phyloP scores from a whole-genome alignment of 257 asterid species.

The Solanum pennellii region DNA sequence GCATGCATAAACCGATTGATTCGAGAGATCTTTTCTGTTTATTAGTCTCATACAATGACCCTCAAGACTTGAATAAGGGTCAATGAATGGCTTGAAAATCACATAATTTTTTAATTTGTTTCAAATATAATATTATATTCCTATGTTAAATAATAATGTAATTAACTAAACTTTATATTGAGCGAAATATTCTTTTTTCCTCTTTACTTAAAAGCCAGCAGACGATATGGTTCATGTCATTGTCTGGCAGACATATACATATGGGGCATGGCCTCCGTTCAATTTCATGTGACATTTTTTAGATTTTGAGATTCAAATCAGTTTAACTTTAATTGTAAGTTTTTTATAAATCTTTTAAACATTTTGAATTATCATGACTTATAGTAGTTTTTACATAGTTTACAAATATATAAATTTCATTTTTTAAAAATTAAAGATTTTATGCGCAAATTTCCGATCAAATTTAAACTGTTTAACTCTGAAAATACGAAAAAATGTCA shows the following conservation, averaged over 20 bases:
- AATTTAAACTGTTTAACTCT: too few relatives aligned
- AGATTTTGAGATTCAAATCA: accelerated
- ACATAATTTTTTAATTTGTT: not conserved
- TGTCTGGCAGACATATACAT: not conserved
- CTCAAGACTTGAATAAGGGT: not conserved
- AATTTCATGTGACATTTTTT: too few relatives aligned
- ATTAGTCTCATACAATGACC: not conserved
- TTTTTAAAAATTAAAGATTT: too few relatives aligned
- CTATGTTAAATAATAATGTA: not conserved
- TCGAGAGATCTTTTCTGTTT: not conserved
- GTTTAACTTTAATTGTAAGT: too few relatives aligned
- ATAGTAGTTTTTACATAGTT: too few relatives aligned
- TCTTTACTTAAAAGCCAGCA: not conserved
- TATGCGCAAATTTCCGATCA: accelerated
- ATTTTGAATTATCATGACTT: too few relatives aligned
- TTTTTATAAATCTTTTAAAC: too few relatives aligned
- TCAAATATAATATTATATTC: not conserved
- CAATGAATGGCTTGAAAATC: not conserved
- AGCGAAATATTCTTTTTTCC: not conserved
- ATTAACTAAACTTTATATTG: not conserved
- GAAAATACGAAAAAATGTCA: too few relatives aligned
- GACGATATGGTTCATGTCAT: not conserved
- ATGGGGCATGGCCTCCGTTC: not conserved
- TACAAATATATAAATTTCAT: too few relatives aligned
- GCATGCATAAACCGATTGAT: not conserved